Evolutionary conservation across 805 yeast genomes (phyloP).

Genomic region (Danielia oregonensis): DNA sequence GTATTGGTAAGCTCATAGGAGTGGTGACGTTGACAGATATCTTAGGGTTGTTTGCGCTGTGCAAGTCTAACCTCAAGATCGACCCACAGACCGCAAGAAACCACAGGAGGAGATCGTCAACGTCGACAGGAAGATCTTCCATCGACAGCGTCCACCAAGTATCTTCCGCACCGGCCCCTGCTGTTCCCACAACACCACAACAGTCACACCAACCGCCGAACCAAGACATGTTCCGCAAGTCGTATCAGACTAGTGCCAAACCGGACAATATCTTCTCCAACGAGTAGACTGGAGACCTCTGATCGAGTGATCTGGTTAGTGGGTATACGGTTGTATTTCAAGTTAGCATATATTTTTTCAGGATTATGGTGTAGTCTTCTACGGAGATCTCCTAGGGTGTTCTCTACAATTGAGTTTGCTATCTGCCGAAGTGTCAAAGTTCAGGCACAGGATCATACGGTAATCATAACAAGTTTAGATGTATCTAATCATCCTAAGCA

Average conservation of each 20-base stretch:
- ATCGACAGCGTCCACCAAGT: conserved; percentile 10
- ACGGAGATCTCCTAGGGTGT: too few species aligned
- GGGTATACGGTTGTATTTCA: too few species aligned
- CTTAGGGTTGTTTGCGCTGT: conserved; percentile 72
- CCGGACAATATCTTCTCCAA: conserved; percentile 2
- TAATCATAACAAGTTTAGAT: too few species aligned
- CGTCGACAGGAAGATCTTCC: conserved; percentile 26
- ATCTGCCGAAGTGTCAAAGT: too few species aligned
- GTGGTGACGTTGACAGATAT: conserved; percentile 92
- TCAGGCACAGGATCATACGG: too few species aligned
- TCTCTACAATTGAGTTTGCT: too few species aligned
- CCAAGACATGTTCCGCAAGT: conserved; percentile 16
- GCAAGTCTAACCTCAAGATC: conserved; percentile 59
- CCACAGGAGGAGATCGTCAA: conserved; percentile 69
- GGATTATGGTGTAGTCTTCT: too few species aligned
- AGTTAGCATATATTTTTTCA: too few species aligned
- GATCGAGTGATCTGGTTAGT: too few species aligned
- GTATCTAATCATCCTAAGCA: too few species aligned
- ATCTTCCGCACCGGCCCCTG: conserved; percentile 2
- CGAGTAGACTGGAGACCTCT: too few species aligned
- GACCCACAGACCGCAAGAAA: conserved; percentile 89
- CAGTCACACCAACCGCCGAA: conserved; percentile 9
- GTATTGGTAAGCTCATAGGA: conserved; percentile 82
- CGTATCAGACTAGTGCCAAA: conserved; percentile 12
- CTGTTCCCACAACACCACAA: conserved; percentile 11